A percentile compares a stretch with the other conserved stretches of the same genome.
These are phyloP conservation scores for Salvia sclarea DNA, from an alignment of 305 asterid species.

Conservation along the genomic window DNA sequence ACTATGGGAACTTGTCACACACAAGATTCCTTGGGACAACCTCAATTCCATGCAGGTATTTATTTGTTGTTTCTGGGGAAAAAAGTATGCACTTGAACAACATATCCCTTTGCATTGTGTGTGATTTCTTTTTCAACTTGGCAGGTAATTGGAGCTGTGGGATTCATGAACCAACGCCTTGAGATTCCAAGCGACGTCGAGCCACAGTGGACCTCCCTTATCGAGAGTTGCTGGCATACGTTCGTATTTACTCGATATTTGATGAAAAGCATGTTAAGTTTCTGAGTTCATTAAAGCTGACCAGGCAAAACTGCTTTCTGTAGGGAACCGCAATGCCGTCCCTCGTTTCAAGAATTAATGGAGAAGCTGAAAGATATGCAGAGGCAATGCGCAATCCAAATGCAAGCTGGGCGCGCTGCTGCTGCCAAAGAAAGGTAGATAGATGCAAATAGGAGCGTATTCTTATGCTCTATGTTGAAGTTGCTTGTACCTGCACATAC, in stretches of 20 bases:
- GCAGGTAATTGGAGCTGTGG: conserved; percentile 96
- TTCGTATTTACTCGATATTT: conserved; percentile 28
- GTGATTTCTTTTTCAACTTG: conserved; percentile 15
- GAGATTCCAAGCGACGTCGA: conserved; percentile 79
- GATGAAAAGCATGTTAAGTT: background rate
- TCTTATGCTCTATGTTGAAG: background rate
- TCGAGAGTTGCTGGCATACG: conserved; percentile 90
- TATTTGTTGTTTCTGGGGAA: background rate
- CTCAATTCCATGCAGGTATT: conserved; percentile 93
- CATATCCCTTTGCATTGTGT: background rate
- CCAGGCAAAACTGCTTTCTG: background rate
- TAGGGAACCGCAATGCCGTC: conserved; percentile 81
- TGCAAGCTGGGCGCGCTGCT: conserved; percentile 55
- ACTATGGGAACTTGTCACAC: conserved; percentile 90
- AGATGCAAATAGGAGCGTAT: background rate
- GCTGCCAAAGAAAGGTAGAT: conserved; percentile 50
- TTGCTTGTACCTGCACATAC: background rate
- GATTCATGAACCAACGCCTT: conserved; percentile 89
- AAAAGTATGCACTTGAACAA: background rate
- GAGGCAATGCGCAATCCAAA: conserved; percentile 51
- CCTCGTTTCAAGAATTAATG: conserved; percentile 77
- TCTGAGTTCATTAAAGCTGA: conserved; percentile 1
- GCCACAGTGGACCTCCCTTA: conserved; percentile 76
- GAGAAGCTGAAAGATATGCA: conserved; percentile 78
- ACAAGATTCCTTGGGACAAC: conserved; percentile 90